Evolutionary conservation across 306 rosid genomes (phyloP), one percentile per base, ranked within the genome.

Genomic region (Prinsepia uniflora): DNA sequence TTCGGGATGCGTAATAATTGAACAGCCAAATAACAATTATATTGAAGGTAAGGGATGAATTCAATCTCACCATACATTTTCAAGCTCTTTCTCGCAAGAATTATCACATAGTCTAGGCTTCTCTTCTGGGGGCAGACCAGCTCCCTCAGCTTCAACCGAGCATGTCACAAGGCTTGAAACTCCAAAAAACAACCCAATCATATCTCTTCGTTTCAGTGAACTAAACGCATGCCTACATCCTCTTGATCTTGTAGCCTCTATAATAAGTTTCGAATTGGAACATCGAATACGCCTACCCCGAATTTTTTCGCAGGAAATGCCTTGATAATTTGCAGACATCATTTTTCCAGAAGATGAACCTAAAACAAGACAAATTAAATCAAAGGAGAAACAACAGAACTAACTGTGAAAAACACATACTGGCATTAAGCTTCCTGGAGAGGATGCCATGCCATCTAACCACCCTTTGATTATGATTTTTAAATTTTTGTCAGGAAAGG

Each of bases 61-160:
- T 86, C 60, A 86, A 86, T 84, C 96, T 90, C 98, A 87, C 94
- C 97, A 84, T 90, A 90, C 98, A 93, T 93, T 93, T 93, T 93
- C 98, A 84, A 93, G 97, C 86, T 90, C 92, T 65, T 73, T 84
- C 88, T 88, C 96, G 75, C 98, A 93, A 74, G 82, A 53, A 6
- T 70, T 81, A 52, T 90, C 96, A 65, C 97, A 93, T 10, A 93
- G 83, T 78, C 64, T 86, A 12, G 96, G 97, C 79, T 93, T 93
- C 40, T 93, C 82, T 78, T 93, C 97, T 0, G 87, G 92, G 12
- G 98, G 98, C 84, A 93, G 80, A 65, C 98, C 98, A 84, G 98
- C 96, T 72, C 86, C 98, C 43, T 73, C 81, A 49, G 87, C 90
- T 36, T 77, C 82, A 62, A 81, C 65, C 60, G 90, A 74, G 72